Base-by-base conservation (phyloP, 352 stramenopile species). In the Halophytophthora polymorphica region DNA sequence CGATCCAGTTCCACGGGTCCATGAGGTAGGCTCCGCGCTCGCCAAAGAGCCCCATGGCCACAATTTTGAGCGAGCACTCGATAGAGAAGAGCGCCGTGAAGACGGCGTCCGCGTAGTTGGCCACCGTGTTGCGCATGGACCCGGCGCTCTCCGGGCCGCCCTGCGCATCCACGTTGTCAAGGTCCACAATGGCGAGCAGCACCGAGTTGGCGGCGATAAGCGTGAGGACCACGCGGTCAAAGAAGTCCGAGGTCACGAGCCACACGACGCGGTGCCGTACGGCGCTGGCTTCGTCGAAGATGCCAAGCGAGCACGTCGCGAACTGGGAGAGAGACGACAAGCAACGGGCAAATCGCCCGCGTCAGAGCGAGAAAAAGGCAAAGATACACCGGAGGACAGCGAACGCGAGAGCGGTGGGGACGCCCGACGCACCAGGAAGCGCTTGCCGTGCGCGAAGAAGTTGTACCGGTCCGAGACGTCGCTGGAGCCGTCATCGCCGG, bases 1-100 rank as follows among this genome's bases (percentile, higher is more conserved):
- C 88, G 33, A 97, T 77, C 55, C 85, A 83, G 57, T 96, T 96
- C 86, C 88, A 97, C 22, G 74, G 64, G 49, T 96, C 75, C 56
- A 77, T 79, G 6, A 95, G 61, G 56, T 96, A 96, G 14, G 64
- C 63, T 7, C 79, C 78, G 3, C 70, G 43, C 34, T 85, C 78
- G 19, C 69, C 51, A 35, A 86, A 61, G 37, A 86, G 67, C n/a
- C 84, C 86, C 69, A 95, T 82, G 36, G 82, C 83, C 47, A 96
- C 71, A 29, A 96, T 82, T 66, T 97, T 97, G 19, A 97, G 50
- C 21, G 71, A 54, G 52, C 69, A 90, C 58, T 97, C 90, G 42
- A 93, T 54, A 4, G 78, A 73, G 59, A 97, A 97, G n/a, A 87
- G 48, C 6, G 53, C 46, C 6, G 71, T 78, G 45, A 78, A 83